Base-by-base conservation (phyloP, 2,329 filamentous ascomycete genomes). In the Aspergillus flavus region DNA sequence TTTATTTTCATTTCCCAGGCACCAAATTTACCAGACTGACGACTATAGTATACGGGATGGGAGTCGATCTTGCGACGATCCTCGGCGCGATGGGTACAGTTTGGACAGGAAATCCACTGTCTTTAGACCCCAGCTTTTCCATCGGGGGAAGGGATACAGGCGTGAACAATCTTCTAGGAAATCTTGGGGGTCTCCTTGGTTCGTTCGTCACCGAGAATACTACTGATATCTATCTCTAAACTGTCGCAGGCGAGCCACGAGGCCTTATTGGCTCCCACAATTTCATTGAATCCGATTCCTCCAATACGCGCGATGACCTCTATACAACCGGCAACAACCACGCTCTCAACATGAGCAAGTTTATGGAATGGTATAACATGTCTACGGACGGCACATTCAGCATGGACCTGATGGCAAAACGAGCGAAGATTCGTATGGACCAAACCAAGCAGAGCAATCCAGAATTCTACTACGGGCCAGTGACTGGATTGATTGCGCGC, bases 231-330 rank as follows among this genome's bases (percentile, higher is more conserved):
- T 21, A n/a, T 6, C 5, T 26, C 26, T 57, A 43, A 59, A n/a
- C 4, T 64, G 14, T 58, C 69, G 43, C 56, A 69, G 80, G 81
- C 3, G 76, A 76, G 19, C 83, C 83, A 0, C 79, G 80, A 48
- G 83, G 84, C 6, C 76, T 87, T 2, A 73, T 74, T 16, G 82
- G 82, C n/a, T 81, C 81, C 3, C 85, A 87, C 71, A 86, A 86
- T 70, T 81, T 83, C 61, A 83, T 86, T 68, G 85, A 87, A 75
- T 75, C 81, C 0, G 85, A 87, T 71, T 82, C 77, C 0, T 86
- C 84, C 50, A 79, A 80, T 52, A 85, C 84, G 0, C 80, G 85
- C 3, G 79, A 81, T 41, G 85, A 87, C 62, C 72, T 87, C 0
- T 87, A 87, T 70, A 68, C 78, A 12, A 83, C 79, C 1, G 82